Conservation (phyloP, 2,329 filamentous ascomycete species). For the Beauveria bassiana region DNA sequence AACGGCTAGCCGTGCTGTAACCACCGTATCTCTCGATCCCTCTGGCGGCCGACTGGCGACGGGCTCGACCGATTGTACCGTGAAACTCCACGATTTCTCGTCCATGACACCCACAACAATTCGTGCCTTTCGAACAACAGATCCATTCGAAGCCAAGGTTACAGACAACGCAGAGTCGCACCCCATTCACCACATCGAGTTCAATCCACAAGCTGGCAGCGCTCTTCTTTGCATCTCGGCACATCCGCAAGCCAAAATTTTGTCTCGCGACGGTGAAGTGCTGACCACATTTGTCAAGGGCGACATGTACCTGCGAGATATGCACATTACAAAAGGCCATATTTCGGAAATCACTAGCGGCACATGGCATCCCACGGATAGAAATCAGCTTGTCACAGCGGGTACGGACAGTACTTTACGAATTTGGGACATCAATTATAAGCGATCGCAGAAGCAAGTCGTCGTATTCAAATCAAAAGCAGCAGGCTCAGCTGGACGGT, state of each 20-base stretch:
- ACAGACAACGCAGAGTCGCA: conserved; percentile 72
- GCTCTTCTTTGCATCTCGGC: conserved; percentile 82
- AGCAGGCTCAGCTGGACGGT: conserved; percentile 81
- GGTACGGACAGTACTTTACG: conserved; percentile 91
- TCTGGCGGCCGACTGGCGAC: conserved; percentile 79
- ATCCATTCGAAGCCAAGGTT: conserved; percentile 70
- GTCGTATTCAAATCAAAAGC: conserved; percentile 92
- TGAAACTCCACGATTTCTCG: conserved; percentile 92
- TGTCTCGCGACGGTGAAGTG: conserved; percentile 81
- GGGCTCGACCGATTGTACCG: conserved; percentile 82
- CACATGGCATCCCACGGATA: conserved; percentile 83
- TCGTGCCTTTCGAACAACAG: conserved; percentile 85
- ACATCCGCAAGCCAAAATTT: conserved; percentile 80
- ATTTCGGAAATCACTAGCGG: conserved; percentile 85
- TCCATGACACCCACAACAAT: conserved; percentile 94
- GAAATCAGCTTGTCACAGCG: conserved; percentile 78
- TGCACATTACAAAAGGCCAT: conserved; percentile 96
- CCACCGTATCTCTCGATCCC: conserved; percentile 74
- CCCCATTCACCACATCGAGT: conserved; percentile 76
- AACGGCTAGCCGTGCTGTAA: conserved; percentile 83
- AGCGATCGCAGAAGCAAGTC: conserved; percentile 82
- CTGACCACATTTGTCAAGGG: conserved; percentile 89
- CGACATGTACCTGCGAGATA: conserved; percentile 95
- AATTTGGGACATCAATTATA: conserved; percentile 95
- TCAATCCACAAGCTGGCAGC: conserved; percentile 73